A percentile compares a stretch with the other conserved stretches of the same genome.
phyloP scores from a whole-genome alignment of 2,329 filamentous ascomycete genomes.

The Boeremia exigua region DNA sequence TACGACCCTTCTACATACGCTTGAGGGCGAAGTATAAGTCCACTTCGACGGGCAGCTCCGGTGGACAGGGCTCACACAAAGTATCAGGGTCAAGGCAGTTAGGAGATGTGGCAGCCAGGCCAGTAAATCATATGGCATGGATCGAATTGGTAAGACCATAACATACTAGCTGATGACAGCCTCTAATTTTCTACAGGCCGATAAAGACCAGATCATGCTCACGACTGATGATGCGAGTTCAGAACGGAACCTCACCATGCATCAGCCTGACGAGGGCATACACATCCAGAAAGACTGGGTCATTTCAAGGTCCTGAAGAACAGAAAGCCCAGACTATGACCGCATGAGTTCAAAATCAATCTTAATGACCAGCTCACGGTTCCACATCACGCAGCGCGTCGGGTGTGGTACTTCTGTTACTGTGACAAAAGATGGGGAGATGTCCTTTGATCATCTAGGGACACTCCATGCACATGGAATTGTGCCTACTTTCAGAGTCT shows the following conservation, averaged over 20 bases:
- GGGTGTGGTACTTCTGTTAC: no score
- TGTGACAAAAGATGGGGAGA: no score
- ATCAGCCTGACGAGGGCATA: slow-evolving; percentile 21
- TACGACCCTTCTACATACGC: slow-evolving; percentile 29
- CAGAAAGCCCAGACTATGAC: no score
- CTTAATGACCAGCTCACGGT: background rate
- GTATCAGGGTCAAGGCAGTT: slow-evolving; percentile 9
- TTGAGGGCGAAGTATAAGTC: slow-evolving; percentile 28
- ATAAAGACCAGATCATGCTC: slow-evolving; percentile 25
- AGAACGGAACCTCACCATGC: slow-evolving; percentile 24
- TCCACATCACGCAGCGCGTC: background rate
- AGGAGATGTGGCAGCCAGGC: slow-evolving; percentile 7
- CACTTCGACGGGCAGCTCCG: background rate
- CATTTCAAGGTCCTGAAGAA: slow-evolving; percentile 14
- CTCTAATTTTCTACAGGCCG: slow-evolving; percentile 18
- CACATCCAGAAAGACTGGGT: slow-evolving; percentile 27
- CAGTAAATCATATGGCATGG: slow-evolving; percentile 28
- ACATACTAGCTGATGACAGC: no score
- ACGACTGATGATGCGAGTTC: slow-evolving; percentile 30
- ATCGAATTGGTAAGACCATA: slow-evolving; percentile 26
- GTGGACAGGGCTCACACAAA: slow-evolving; percentile 2
- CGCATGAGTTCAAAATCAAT: background rate
- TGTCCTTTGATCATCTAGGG: no score
- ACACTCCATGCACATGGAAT: no score
- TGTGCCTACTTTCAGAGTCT: no score